Evolutionary conservation across 2,329 filamentous ascomycete species (phyloP).

Genomic region (Arachnopeziza araneosa): DNA sequence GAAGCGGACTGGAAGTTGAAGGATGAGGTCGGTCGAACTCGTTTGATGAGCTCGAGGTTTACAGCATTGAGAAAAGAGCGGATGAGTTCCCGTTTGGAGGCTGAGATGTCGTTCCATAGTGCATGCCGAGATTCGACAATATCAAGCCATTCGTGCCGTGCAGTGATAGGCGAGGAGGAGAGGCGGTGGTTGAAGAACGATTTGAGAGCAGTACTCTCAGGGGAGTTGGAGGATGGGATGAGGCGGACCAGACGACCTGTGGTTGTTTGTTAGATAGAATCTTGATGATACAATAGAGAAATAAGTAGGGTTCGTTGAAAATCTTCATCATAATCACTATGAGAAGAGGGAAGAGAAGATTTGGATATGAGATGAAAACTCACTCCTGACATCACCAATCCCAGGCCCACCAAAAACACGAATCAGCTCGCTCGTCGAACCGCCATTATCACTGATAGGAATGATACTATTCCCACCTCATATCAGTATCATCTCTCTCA

Average conservation of each 20-base stretch:
- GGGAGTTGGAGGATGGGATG: slow-evolving; percentile 61
- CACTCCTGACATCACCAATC: slow-evolving; percentile 71
- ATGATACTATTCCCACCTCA: slow-evolving; percentile 63
- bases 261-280: not conserved
- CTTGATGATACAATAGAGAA: not conserved
- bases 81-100: slow-evolving; percentile 70
- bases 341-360: too few species aligned
- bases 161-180: slow-evolving; percentile 39
- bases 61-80: slow-evolving; percentile 71
- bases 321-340: not conserved
- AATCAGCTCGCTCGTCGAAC: slow-evolving; percentile 88
- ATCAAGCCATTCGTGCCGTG: slow-evolving; percentile 76
- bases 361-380: slow-evolving; percentile 31
- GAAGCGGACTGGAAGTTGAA: slow-evolving; percentile 75
- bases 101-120: slow-evolving; percentile 67
- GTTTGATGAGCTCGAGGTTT: slow-evolving; percentile 73
- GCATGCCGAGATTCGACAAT: slow-evolving; percentile 78
- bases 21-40: slow-evolving; percentile 63
- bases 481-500: slow-evolving; percentile 19
- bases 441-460: slow-evolving; percentile 93
- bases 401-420: slow-evolving; percentile 92
- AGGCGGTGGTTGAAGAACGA: slow-evolving; percentile 84
- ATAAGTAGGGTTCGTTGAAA: not conserved
- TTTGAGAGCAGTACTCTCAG: slow-evolving; percentile 70
- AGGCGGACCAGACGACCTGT: slow-evolving; percentile 81